Evolutionary conservation across 371 early-diverging fungal genomes (phyloP), one percentile per base, ranked within the genome.

Genomic region (Mucor sp.): DNA sequence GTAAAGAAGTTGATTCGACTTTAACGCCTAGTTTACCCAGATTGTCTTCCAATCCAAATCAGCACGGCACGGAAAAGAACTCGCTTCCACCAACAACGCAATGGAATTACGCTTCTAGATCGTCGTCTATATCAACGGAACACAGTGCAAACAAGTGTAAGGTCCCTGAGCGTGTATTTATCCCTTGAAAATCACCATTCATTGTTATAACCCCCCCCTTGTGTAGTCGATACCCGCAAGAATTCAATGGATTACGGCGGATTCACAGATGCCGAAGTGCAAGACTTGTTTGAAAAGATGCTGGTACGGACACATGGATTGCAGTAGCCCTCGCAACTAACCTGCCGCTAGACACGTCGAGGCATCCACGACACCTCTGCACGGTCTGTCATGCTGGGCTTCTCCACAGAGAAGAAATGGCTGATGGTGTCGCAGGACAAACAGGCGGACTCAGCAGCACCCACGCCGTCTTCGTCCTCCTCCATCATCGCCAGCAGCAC

Each of bases 361-460:
- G 84, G 84, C 30, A 84, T 84, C 58, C 74, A 74, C 39, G 84
- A 84, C 64, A 21, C 68, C 19, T 63, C 65, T 43, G 72, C 77
- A 27, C 66, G 81, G 28, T 64, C 72, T 32, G 75, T 71, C 56
- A 81, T 84, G 82, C 63, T 77, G 8, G 65, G 75, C 15, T 84
- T 81, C 48, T 70, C 82, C 6, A 75, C 74, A 23, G 84, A 84
- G 28, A 84, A 84, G 44, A 84, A 84, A 58, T 75, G 82, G 74
- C 53, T 84, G 25, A 84, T 84, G 84, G 77, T 84, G 4, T 80
- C 84, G 6, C 82, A 81, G 62, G 84, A 84, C 61, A 78, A 74
- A 55, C 81, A 84, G 48, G 77, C 72, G 0, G 79, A 80, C 33
- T 58, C 65, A 0, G 68, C 74, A 14, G 35, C 59, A 25, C 69